phyloP scores from a whole-genome alignment of 2,329 filamentous ascomycete genomes.

The Fusarium sp. region DNA sequence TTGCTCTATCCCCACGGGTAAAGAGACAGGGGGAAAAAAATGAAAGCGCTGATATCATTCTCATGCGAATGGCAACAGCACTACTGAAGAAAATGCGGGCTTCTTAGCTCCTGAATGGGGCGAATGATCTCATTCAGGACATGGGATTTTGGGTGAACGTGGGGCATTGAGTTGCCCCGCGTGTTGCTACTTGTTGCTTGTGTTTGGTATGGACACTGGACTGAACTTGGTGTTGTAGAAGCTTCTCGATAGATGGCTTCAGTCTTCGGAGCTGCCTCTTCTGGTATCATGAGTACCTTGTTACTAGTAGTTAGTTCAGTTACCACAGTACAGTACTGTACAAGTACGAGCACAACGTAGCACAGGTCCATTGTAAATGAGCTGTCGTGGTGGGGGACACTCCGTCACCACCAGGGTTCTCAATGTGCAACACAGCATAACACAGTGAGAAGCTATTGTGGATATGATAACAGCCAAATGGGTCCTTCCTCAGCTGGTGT shows the following conservation, averaged over 20 bases:
- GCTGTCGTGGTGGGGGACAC: conserved; percentile 9
- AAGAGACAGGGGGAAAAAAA: background rate
- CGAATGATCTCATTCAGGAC: conserved; percentile 36
- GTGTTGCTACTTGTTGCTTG: background rate
- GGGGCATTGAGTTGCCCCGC: conserved; percentile 28
- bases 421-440: conserved; percentile 5
- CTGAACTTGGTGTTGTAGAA: conserved; percentile 21
- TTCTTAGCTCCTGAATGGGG: conserved; percentile 38
- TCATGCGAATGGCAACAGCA: conserved; percentile 11
- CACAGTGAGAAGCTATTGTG: conserved; percentile 1
- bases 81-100: conserved; percentile 10
- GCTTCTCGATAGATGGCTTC: conserved; percentile 24
- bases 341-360: background rate
- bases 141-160: conserved; percentile 11
- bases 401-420: conserved; percentile 37
- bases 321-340: background rate
- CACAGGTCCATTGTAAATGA: conserved; percentile 8
- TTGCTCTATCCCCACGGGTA: conserved; percentile 10
- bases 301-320: background rate
- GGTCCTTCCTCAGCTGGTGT: conserved; percentile 15
- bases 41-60: conserved; percentile 33
- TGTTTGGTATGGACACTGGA: conserved; percentile 14
- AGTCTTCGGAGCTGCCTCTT: conserved; percentile 31
- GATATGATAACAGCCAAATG: conserved; percentile 6
- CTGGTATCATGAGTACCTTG: conserved; percentile 5